A percentile compares a stretch with the other conserved stretches of the same genome.
These are phyloP conservation scores for Colletotrichum theobromicola DNA, from an alignment of 2,329 filamentous ascomycete genomes.

Conservation along the genomic window DNA sequence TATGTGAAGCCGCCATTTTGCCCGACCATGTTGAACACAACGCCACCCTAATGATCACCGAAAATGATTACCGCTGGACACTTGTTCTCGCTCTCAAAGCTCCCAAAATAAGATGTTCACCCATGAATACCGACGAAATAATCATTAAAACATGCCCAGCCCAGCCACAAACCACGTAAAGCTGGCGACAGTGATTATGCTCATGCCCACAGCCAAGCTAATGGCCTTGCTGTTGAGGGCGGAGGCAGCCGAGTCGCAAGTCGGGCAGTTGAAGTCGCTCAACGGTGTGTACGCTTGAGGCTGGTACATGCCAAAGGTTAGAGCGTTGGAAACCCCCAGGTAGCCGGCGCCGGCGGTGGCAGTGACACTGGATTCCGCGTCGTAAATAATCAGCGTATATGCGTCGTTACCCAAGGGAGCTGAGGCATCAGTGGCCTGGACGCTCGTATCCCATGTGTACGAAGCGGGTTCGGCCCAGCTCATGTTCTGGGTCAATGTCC, in stretches of 20 bases:
- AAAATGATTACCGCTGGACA: conserved; percentile 19
- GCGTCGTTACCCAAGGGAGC: conserved; percentile 56
- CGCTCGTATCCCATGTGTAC: conserved; percentile 62
- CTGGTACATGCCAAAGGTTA: conserved; percentile 65
- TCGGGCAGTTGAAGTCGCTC: conserved; percentile 59
- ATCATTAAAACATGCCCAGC: conserved; percentile 38
- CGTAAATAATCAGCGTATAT: conserved; percentile 68
- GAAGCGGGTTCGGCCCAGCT: conserved; percentile 55
- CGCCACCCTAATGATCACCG: conserved; percentile 10
- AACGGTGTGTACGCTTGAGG: conserved; percentile 56
- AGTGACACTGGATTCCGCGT: conserved; percentile 57
- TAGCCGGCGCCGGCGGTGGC: conserved; percentile 62
- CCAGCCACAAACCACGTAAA: conserved; percentile 66
- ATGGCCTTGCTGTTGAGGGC: conserved; percentile 52
- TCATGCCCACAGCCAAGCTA: conserved; percentile 58
- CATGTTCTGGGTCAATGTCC: conserved; percentile 69
- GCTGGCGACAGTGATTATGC: conserved; percentile 59
- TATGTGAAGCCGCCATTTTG: conserved; percentile 19
- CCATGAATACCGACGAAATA: conserved; percentile 1
- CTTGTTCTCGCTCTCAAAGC: background rate
- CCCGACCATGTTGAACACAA: conserved; percentile 14
- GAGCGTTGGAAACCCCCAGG: conserved; percentile 51
- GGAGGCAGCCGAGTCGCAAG: conserved; percentile 59
- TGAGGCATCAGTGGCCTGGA: conserved; percentile 49
- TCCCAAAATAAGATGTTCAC: background rate